These are phyloP conservation scores for Hirsutella rhossiliensis DNA, from an alignment of 2,329 filamentous ascomycete genomes.

Conservation along the genomic window DNA sequence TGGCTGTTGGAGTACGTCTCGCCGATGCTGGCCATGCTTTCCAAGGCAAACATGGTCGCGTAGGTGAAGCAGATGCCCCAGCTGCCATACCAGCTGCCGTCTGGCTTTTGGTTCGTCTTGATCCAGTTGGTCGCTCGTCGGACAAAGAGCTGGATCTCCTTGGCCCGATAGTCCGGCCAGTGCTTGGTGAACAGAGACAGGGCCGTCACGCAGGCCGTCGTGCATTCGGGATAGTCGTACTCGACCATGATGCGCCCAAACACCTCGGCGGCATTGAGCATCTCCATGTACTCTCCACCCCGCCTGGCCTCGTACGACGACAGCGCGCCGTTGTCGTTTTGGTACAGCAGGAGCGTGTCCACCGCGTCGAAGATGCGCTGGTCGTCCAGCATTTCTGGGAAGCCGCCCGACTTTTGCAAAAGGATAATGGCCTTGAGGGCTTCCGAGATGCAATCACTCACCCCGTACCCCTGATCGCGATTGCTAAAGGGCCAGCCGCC, in stretches of 20 bases:
- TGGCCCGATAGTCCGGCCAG: conserved; percentile 67
- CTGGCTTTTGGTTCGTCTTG: conserved; percentile 59
- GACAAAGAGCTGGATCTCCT: conserved; percentile 66
- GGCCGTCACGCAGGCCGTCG: conserved; percentile 83
- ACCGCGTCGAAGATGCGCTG: conserved; percentile 75
- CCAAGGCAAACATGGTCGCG: conserved; percentile 89
- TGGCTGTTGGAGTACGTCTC: conserved; percentile 69
- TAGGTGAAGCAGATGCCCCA: conserved; percentile 99
- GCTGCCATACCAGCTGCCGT: conserved; percentile 95
- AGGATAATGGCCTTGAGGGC: conserved; percentile 77
- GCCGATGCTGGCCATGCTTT: conserved; percentile 69
- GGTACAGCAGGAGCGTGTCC: conserved; percentile 83
- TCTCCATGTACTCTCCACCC: conserved; percentile 66
- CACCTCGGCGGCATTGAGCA: conserved; percentile 89
- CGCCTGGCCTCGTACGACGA: conserved; percentile 82
- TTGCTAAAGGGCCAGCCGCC: conserved; percentile 96
- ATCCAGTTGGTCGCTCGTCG: conserved; percentile 70
- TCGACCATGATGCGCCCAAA: conserved; percentile 98
- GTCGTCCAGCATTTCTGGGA: conserved; percentile 61
- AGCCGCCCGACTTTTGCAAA: conserved; percentile 68
- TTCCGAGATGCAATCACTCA: conserved; percentile 90
- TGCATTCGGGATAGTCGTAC: conserved; percentile 97
- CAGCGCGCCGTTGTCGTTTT: conserved; percentile 76
- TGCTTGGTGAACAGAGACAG: conserved; percentile 69
- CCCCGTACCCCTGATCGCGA: conserved; percentile 82